Evolutionary conservation across 176 grass and related monocot species (phyloP).

Genomic region (Saccharum spontaneum): DNA sequence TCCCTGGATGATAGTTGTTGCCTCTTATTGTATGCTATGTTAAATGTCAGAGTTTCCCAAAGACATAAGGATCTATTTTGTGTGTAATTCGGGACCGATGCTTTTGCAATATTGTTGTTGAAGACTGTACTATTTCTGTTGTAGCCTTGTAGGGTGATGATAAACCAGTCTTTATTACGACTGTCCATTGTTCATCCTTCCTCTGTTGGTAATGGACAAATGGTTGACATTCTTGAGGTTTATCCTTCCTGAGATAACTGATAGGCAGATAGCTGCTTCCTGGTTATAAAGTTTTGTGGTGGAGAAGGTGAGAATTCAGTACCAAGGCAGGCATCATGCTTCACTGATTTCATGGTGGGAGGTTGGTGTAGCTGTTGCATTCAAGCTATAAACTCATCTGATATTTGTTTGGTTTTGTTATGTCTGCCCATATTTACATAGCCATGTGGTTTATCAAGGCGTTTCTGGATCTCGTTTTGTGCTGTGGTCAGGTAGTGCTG

Average conservation of each 20-base stretch:
- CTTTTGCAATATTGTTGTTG: neutral
- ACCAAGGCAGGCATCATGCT: neutral
- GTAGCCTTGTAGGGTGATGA: constrained; percentile 9
- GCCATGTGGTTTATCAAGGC: neutral
- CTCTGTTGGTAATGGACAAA: neutral
- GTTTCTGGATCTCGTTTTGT: neutral
- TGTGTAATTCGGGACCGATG: neutral
- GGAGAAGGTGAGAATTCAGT: neutral
- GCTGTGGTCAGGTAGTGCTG: neutral
- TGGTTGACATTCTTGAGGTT: neutral
- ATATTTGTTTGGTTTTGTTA: neutral
- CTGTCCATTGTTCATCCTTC: neutral
- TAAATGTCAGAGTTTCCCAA: constrained; percentile 8
- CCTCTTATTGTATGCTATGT: constrained; percentile 1
- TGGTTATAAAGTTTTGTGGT: neutral
- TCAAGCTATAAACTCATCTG: neutral
- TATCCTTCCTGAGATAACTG: neutral
- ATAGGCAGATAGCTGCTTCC: neutral
- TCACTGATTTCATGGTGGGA: neutral
- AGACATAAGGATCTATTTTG: constrained; percentile 18
- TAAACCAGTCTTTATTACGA: neutral
- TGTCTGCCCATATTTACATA: neutral
- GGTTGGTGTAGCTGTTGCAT: neutral
- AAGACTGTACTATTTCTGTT: neutral
- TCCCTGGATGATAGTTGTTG: constrained; percentile 36